A percentile compares a stretch with the other conserved stretches of the same genome.
Conservation (phyloP, 495 filamentous ascomycete genomes). For the Hypoxylon trugodes region DNA sequence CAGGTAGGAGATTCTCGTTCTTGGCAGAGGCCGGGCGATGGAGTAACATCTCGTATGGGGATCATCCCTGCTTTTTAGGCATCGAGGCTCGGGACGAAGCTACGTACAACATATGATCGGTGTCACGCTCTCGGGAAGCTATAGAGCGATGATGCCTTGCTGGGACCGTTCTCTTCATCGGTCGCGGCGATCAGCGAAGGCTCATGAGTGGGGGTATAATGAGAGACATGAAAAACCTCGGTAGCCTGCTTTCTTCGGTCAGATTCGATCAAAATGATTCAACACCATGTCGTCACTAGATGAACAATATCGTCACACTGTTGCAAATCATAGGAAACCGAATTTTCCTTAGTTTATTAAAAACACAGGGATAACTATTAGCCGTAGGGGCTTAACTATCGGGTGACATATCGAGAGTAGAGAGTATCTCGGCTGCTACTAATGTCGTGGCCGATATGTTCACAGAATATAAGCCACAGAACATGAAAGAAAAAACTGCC, state of each 20-base stretch:
- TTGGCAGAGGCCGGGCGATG: conserved; percentile 31
- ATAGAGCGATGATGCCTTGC: background rate
- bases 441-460: background rate
- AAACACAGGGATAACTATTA: background rate
- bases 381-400: conserved; percentile 7
- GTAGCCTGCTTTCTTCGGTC: conserved; percentile 2
- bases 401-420: background rate
- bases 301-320: conserved; percentile 2
- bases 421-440: background rate
- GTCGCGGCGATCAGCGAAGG: background rate
- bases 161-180: background rate
- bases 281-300: conserved; percentile 8
- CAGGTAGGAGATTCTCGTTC: conserved; percentile 30
- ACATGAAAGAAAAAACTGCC: background rate
- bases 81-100: conserved; percentile 29
- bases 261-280: background rate
- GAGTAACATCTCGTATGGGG: conserved; percentile 13
- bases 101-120: conserved; percentile 28
- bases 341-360: background rate
- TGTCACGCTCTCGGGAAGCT: conserved; percentile 27
- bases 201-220: background rate
- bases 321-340: background rate
- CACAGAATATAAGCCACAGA: background rate
- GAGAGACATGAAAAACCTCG: background rate
- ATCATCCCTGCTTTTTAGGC: conserved; percentile 28